Percentiles rank a stretch among this genome's conserved stretches.
Evolutionary conservation across 257 asterid species (phyloP).

Genomic region (Henckelia pumila): DNA sequence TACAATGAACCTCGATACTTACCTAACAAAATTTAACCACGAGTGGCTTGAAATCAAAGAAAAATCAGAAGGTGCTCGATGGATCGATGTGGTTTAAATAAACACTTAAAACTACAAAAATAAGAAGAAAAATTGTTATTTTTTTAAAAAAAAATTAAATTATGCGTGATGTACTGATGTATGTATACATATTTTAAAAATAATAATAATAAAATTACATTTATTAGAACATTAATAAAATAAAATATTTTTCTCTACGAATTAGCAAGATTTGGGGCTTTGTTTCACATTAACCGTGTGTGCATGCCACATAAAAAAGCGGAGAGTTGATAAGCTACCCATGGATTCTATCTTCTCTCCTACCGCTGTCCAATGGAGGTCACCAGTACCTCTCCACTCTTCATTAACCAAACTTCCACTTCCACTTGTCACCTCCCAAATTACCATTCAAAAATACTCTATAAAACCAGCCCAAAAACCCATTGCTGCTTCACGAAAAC

Average conservation of each 20-base stretch:
- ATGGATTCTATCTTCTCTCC: conserved; percentile 70
- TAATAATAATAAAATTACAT: too few relatives aligned
- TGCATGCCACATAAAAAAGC: conserved; percentile 12
- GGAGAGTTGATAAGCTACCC: conserved; percentile 20
- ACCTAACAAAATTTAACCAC: background rate
- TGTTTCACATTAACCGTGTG: too few relatives aligned
- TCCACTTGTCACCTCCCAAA: conserved; percentile 29
- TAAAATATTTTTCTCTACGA: too few relatives aligned
- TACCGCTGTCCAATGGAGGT: conserved; percentile 46
- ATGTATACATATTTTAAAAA: too few relatives aligned
- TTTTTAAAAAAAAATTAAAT: too few relatives aligned
- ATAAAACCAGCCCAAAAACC: conserved; percentile 20
- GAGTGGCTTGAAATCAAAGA: background rate
- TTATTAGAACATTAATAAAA: too few relatives aligned
- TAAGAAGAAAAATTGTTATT: too few relatives aligned
- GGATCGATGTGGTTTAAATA: too few relatives aligned
- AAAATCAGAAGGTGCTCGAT: too few relatives aligned
- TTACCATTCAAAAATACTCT: conserved; percentile 21
- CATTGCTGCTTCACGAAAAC: conserved; percentile 18
- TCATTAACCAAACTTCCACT: conserved; percentile 19
- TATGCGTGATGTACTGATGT: too few relatives aligned
- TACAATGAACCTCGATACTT: background rate
- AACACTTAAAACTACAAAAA: too few relatives aligned
- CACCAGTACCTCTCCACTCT: conserved; percentile 31
- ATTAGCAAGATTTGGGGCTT: too few relatives aligned